Percentiles rank a stretch among this genome's conserved stretches.
These are phyloP conservation scores for Lippia alba DNA, from an alignment of 305 asterid genomes.

Conservation along the genomic window DNA sequence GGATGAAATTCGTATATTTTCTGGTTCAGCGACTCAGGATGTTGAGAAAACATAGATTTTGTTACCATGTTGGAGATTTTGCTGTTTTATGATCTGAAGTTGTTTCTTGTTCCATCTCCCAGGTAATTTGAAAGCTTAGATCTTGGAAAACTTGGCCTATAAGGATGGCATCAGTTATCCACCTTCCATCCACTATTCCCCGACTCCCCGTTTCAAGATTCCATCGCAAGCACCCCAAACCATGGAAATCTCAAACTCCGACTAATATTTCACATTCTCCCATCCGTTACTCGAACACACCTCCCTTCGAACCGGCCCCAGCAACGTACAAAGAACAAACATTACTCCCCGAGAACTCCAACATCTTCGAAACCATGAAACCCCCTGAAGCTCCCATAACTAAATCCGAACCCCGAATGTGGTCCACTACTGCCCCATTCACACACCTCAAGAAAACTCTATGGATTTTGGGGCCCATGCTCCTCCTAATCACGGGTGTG, in stretches of 20 bases:
- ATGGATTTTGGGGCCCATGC: constrained; percentile 83
- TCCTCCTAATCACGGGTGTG: constrained; percentile 83
- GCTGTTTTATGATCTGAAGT: constrained; percentile 19
- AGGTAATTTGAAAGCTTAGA: constrained; percentile 38
- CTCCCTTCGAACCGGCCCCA: constrained; percentile 82
- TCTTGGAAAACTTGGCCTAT: constrained; percentile 32
- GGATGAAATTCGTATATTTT: neutral
- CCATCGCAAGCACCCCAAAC: constrained; percentile 40
- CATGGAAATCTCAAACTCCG: constrained; percentile 43
- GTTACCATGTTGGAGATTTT: constrained; percentile 7
- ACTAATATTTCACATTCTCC: constrained; percentile 16
- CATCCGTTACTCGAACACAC: constrained; percentile 52
- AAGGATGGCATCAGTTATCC: constrained; percentile 56
- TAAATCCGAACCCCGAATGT: constrained; percentile 51
- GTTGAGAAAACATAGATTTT: neutral
- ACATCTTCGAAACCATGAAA: constrained; percentile 63
- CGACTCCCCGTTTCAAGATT: constrained; percentile 37
- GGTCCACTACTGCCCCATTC: constrained; percentile 31
- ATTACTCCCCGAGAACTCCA: constrained; percentile 47
- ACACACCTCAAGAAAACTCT: constrained; percentile 61
- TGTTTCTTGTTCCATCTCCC: constrained; percentile 28
- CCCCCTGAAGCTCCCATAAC: constrained; percentile 52
- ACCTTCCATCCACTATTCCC: constrained; percentile 48
- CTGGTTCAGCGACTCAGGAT: neutral
- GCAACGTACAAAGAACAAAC: constrained; percentile 52